Evolutionary conservation across 768 basidiomycete genomes (phyloP).

Genomic region (Gyrodon lividus): DNA sequence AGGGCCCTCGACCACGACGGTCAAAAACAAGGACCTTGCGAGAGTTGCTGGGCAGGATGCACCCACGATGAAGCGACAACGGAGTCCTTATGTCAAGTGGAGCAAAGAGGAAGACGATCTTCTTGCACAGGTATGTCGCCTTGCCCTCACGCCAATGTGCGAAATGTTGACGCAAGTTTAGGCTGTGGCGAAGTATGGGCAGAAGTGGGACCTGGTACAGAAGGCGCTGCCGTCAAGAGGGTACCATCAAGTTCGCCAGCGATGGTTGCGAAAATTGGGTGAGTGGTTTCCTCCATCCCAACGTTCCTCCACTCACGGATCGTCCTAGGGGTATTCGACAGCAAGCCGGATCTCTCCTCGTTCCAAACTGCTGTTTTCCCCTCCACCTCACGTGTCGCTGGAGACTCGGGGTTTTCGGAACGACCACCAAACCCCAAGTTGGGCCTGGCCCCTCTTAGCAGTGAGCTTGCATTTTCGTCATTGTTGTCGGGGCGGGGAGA

Average conservation of each 20-base stretch:
- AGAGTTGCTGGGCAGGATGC: constrained; percentile 34
- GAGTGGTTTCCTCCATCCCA: constrained; percentile 1
- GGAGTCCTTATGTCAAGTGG: constrained; percentile 44
- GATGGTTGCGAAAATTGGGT: constrained; percentile 43
- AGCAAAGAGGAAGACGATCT: constrained; percentile 43
- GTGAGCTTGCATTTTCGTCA: constrained; percentile 31
- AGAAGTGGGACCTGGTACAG: constrained; percentile 42
- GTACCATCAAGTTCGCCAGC: constrained; percentile 43
- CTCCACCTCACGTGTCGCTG: constrained; percentile 10
- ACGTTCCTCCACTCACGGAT: neutral
- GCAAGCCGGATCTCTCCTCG: constrained; percentile 34
- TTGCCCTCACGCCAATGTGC: neutral
- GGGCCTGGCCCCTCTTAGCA: constrained; percentile 38
- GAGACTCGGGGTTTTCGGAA: constrained; percentile 13
- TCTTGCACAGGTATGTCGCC: constrained; percentile 33
- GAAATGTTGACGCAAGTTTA: constrained; percentile 10
- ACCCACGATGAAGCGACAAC: constrained; percentile 32
- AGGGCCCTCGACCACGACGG: neutral
- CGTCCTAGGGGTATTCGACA: constrained; percentile 34
- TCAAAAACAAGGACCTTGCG: constrained; percentile 21
- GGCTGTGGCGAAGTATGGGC: constrained; percentile 41
- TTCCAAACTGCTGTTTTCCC: constrained; percentile 28
- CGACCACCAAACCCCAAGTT: constrained; percentile 37
- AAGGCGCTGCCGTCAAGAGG: constrained; percentile 40
- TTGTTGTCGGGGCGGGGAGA: constrained; percentile 19